Conservation (phyloP, 352 stramenopile species). For the Plasmopara viticola region DNA sequence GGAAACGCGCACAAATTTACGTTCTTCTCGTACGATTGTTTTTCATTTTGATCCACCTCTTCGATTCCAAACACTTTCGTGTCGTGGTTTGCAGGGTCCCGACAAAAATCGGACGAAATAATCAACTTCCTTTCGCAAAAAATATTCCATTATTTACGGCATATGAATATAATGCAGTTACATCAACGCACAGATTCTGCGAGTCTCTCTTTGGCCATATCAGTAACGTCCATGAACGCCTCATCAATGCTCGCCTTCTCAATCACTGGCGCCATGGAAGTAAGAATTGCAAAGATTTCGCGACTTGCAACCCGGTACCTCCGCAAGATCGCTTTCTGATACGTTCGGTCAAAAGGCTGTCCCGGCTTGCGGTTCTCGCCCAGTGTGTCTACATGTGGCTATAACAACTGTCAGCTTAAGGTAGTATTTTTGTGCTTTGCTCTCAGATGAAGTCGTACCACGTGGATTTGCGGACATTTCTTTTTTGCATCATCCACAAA, state of each 20-base stretch:
- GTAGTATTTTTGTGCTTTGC: neutral
- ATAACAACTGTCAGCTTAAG: slow-evolving; percentile 12
- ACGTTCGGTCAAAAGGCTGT: slow-evolving; percentile 56
- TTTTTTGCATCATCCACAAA: slow-evolving; percentile 47
- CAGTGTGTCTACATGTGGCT: slow-evolving; percentile 80
- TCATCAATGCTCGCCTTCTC: slow-evolving; percentile 82
- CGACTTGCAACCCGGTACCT: slow-evolving; percentile 75
- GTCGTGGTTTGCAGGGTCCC: slow-evolving; percentile 42
- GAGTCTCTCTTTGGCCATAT: slow-evolving; percentile 51
- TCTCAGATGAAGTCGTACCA: slow-evolving; percentile 29
- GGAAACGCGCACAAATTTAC: slow-evolving; percentile 41
- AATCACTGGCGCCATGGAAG: slow-evolving; percentile 39
- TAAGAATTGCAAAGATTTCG: slow-evolving; percentile 66
- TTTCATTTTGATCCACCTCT: slow-evolving; percentile 6
- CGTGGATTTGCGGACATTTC: slow-evolving; percentile 74
- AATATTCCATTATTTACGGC: neutral
- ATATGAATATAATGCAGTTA: too few relatives aligned
- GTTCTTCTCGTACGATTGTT: neutral
- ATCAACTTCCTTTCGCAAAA: slow-evolving; percentile 24
- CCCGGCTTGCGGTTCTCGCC: slow-evolving; percentile 65
- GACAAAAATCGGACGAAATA: slow-evolving; percentile 58
- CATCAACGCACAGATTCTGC: slow-evolving; percentile 29
- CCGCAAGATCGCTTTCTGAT: slow-evolving; percentile 76
- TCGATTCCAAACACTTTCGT: slow-evolving; percentile 72
- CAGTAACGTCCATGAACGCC: slow-evolving; percentile 74